phyloP scores from a whole-genome alignment of 352 stramenopile genomes.

The Pythium dissotocum region DNA sequence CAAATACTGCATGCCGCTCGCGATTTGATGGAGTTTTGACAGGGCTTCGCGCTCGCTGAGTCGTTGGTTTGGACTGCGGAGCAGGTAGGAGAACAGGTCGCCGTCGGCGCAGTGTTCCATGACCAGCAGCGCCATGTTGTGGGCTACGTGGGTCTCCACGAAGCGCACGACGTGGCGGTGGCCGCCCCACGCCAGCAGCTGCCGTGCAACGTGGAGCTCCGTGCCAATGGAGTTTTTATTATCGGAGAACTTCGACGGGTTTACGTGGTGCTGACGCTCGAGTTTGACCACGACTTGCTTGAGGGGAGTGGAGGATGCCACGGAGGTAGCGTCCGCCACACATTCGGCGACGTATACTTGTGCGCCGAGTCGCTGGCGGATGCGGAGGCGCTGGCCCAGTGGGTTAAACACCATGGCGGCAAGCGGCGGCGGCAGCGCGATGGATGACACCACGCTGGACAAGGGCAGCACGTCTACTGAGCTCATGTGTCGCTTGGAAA shows the following conservation, averaged over 20 bases:
- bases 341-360: slow-evolving; percentile 7
- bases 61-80: neutral
- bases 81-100: slow-evolving; percentile 19
- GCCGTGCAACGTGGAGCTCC: slow-evolving; percentile 9
- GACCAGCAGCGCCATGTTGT: slow-evolving; percentile 9
- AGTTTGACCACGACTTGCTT: slow-evolving; percentile 9
- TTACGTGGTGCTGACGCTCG: neutral
- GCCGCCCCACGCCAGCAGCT: slow-evolving; percentile 6
- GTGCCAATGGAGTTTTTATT: no score
- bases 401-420: slow-evolving; percentile 10
- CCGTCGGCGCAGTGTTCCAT: slow-evolving; percentile 17
- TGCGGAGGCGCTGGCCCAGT: slow-evolving; percentile 8
- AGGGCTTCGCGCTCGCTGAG: slow-evolving; percentile 23
- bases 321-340: neutral
- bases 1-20: slow-evolving; percentile 30
- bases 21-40: slow-evolving; percentile 28
- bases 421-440: neutral
- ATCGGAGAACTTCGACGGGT: no score
- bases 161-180: slow-evolving; percentile 12
- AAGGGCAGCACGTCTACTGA: neutral
- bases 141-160: neutral
- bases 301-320: neutral
- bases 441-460: neutral
- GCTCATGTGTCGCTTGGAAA: slow-evolving; percentile 1
- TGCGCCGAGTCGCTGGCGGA: slow-evolving; percentile 3